These are phyloP conservation scores for Pezicula neosporulosa DNA, from an alignment of 2,329 filamentous ascomycete genomes.

Conservation along the genomic window DNA sequence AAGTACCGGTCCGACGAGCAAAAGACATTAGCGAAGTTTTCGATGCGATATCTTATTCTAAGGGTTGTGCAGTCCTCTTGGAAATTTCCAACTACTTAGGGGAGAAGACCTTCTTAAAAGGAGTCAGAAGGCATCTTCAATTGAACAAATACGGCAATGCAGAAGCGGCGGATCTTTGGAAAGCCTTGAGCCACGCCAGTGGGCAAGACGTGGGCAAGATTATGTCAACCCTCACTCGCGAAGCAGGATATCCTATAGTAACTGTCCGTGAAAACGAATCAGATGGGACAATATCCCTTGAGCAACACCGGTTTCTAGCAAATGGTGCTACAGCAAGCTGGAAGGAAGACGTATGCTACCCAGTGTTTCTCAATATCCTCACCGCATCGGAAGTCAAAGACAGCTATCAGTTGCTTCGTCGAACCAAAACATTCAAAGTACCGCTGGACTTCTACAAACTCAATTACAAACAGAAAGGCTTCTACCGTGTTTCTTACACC, in stretches of 20 bases:
- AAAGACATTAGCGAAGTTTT: slow-evolving; percentile 99
- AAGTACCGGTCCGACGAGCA: slow-evolving; percentile 91
- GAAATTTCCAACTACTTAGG: slow-evolving; percentile 97
- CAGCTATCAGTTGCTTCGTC: no score
- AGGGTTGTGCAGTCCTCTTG: slow-evolving; percentile 90
- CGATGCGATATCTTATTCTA: slow-evolving; percentile 95
- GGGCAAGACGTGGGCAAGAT: slow-evolving; percentile 87
- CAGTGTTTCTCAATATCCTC: slow-evolving; percentile 82
- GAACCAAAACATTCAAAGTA: slow-evolving; percentile 63
- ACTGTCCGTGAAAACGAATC: slow-evolving; percentile 69
- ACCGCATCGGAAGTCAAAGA: slow-evolving; percentile 67
- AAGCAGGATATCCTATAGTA: slow-evolving; percentile 89
- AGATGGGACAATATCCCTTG: slow-evolving; percentile 71
- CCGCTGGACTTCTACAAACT: slow-evolving; percentile 92
- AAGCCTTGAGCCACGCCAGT: slow-evolving; percentile 79
- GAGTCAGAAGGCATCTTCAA: slow-evolving; percentile 85
- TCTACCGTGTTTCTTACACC: slow-evolving; percentile 87
- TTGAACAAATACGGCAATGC: slow-evolving; percentile 98
- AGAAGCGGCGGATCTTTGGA: slow-evolving; percentile 86
- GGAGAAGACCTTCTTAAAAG: slow-evolving; percentile 89
- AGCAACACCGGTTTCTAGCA: slow-evolving; percentile 92
- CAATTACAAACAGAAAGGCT: slow-evolving; percentile 88
- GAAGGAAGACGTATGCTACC: slow-evolving; percentile 87
- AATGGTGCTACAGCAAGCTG: slow-evolving; percentile 84
- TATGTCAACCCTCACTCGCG: slow-evolving; percentile 96